Percentiles rank a stretch among this genome's conserved stretches.
Conservation (phyloP, 495 filamentous ascomycete genomes). For the Penicillium samsonianum region DNA sequence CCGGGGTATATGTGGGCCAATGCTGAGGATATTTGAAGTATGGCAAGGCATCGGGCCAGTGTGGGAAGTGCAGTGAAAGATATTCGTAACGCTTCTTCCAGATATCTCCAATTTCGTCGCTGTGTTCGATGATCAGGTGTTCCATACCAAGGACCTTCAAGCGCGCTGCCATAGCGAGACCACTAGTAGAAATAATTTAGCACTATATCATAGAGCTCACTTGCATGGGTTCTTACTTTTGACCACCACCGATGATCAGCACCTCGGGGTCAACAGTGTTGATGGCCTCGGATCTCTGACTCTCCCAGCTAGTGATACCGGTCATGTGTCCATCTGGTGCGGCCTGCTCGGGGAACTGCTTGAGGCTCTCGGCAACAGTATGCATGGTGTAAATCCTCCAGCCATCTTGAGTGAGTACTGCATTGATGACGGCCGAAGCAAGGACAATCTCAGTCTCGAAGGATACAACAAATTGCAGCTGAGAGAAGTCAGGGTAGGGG, state of each 20-base stretch:
- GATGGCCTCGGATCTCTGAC: conserved; percentile 22
- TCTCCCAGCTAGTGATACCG: conserved; percentile 28
- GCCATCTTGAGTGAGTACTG: conserved; percentile 24
- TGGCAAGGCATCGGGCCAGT: conserved; percentile 67
- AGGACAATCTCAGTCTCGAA: conserved; percentile 28
- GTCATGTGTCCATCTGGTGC: conserved; percentile 29
- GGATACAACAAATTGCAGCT: conserved; percentile 27
- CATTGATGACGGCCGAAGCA: conserved; percentile 30
- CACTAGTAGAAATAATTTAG: conserved; percentile 14
- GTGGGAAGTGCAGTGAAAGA: conserved; percentile 64
- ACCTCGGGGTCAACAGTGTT: conserved; percentile 28
- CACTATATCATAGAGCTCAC: neutral
- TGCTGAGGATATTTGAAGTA: conserved; percentile 62
- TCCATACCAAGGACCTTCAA: conserved; percentile 62
- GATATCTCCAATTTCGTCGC: conserved; percentile 63
- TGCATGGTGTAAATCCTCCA: conserved; percentile 31
- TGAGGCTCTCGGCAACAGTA: conserved; percentile 25
- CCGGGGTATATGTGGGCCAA: conserved; percentile 66
- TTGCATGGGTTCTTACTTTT: conserved; percentile 22
- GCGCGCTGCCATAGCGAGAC: conserved; percentile 53
- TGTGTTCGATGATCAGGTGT: conserved; percentile 61
- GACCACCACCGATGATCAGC: conserved; percentile 27
- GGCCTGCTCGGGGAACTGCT: conserved; percentile 21
- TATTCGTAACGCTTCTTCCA: conserved; percentile 61
- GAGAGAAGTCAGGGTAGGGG: conserved; percentile 27